A percentile compares a stretch with the other conserved stretches of the same genome.
phyloP scores from a whole-genome alignment of 345 rosid genomes.

The Eutrema yunnanense region DNA sequence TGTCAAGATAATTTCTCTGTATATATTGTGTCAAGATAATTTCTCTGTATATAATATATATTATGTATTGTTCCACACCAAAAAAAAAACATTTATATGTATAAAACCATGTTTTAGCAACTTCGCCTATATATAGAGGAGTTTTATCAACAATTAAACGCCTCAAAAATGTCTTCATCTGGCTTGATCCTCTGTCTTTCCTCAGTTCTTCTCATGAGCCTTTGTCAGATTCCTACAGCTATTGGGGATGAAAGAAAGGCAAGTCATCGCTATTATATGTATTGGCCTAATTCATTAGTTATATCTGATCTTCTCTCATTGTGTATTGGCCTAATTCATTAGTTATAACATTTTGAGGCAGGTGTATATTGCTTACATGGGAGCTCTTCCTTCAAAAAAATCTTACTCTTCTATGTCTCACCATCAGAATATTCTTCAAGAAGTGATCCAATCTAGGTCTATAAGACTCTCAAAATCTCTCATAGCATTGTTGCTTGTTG shows the following conservation, averaged over 20 bases:
- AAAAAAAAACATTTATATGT: too few species aligned
- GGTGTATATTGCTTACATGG: constrained; percentile 31
- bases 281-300: too few species aligned
- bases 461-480: neutral
- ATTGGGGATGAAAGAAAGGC: constrained; percentile 15
- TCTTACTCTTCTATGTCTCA: constrained; percentile 24
- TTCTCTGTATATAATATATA: too few species aligned
- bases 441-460: constrained; percentile 1
- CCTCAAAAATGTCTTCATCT: constrained; percentile 9
- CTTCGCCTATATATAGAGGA: neutral
- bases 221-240: constrained; percentile 8
- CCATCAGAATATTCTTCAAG: constrained; percentile 26
- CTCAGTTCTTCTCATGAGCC: neutral
- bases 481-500: neutral
- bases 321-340: neutral
- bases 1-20: too few species aligned
- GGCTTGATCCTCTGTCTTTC: neutral
- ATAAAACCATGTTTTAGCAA: too few species aligned
- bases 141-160: neutral
- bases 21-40: too few species aligned
- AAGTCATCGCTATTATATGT: neutral
- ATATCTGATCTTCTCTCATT: neutral
- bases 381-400: constrained; percentile 17
- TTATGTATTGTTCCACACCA: too few species aligned
- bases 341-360: neutral